These are phyloP conservation scores for Aspergillus hancockii DNA, from an alignment of 495 filamentous ascomycete genomes.

Conservation along the genomic window DNA sequence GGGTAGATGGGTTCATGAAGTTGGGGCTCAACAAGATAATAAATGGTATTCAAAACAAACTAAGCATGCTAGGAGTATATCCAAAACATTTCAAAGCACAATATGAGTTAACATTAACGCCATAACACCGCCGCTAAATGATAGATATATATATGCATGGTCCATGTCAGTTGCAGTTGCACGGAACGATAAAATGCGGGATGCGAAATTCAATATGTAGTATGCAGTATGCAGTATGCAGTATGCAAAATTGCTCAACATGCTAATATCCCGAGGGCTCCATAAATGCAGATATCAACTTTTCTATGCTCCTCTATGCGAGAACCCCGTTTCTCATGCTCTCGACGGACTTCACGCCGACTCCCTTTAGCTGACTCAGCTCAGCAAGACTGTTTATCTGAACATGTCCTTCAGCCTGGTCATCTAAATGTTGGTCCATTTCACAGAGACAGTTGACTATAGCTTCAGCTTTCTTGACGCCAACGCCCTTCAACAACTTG, in stretches of 20 bases:
- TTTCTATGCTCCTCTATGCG: slow-evolving; percentile 23
- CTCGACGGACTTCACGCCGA: slow-evolving; percentile 53
- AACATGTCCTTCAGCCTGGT: slow-evolving; percentile 28
- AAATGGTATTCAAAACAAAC: background rate
- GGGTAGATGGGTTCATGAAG: background rate
- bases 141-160: slow-evolving; percentile 18
- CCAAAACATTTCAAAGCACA: slow-evolving; percentile 3
- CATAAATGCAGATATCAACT: slow-evolving; percentile 18
- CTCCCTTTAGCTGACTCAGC: slow-evolving; percentile 51
- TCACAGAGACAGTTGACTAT: slow-evolving; percentile 55
- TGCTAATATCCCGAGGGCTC: slow-evolving; percentile 5
- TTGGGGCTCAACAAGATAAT: background rate
- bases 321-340: slow-evolving; percentile 54
- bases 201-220: slow-evolving; percentile 14
- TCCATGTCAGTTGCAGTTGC: background rate
- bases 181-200: background rate
- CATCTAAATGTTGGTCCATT: slow-evolving; percentile 37
- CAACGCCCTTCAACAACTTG: slow-evolving; percentile 65
- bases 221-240: slow-evolving; percentile 4
- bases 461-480: slow-evolving; percentile 54
- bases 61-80: slow-evolving; percentile 2
- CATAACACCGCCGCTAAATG: slow-evolving; percentile 44
- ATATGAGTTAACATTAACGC: slow-evolving; percentile 21
- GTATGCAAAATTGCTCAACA: slow-evolving; percentile 16
- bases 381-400: slow-evolving; percentile 46